A percentile compares a stretch with the other conserved stretches of the same genome.
These are phyloP conservation scores for Termitomyces bulborhizus DNA, from an alignment of 768 basidiomycete genomes.

Conservation along the genomic window DNA sequence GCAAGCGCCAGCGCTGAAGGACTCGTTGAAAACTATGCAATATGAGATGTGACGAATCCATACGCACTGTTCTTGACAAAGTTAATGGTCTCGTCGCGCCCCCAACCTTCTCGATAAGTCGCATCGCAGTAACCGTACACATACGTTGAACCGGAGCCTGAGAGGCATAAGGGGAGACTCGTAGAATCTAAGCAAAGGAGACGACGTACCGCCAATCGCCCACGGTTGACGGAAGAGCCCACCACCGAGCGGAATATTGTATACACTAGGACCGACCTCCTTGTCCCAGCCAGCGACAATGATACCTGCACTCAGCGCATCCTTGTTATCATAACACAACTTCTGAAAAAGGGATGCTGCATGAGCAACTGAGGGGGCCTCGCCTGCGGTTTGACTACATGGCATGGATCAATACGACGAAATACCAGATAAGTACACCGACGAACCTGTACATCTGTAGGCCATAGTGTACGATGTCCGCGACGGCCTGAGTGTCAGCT, in stretches of 20 bases:
- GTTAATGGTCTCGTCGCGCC: constrained; percentile 79
- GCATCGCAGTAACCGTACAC: constrained; percentile 99
- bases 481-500: constrained; percentile 95
- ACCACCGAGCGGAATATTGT: constrained; percentile 95
- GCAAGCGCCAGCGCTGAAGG: constrained; percentile 80
- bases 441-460: constrained; percentile 72
- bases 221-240: constrained; percentile 97
- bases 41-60: not conserved
- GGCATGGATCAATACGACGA: not conserved
- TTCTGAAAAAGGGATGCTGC: constrained; percentile 83
- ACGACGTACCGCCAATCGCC: constrained; percentile 88
- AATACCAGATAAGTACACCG: not conserved
- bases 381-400: constrained; percentile 49
- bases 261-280: constrained; percentile 85
- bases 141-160: constrained; percentile 94
- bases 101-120: constrained; percentile 93
- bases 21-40: constrained; percentile 1
- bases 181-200: constrained; percentile 3
- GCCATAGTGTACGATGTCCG: constrained; percentile 82
- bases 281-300: constrained; percentile 99
- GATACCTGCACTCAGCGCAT: constrained; percentile 82
- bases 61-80: constrained; percentile 94
- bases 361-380: constrained; percentile 70
- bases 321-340: constrained; percentile 93
- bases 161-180: not conserved